Percentiles rank a stretch among this genome's conserved stretches.
phyloP scores from a whole-genome alignment of 257 asterid genomes.

The Pogostemon cablin region DNA sequence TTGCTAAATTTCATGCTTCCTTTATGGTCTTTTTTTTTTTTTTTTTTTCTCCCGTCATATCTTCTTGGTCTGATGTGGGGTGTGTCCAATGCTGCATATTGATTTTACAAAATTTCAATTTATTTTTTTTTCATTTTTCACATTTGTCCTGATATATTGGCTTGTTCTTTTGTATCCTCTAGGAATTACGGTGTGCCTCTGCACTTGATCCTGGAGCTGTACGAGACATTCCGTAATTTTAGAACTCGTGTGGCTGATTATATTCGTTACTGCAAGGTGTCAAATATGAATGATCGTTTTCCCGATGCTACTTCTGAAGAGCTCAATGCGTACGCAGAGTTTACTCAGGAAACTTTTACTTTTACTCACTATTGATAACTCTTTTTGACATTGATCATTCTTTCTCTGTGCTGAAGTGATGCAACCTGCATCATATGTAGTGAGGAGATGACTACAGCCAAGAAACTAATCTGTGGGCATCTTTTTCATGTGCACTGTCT shows the following conservation, averaged over 20 bases:
- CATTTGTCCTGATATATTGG: constrained; percentile 5
- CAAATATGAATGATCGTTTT: constrained; percentile 92
- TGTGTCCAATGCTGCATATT: constrained; percentile 19
- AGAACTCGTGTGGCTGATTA: constrained; percentile 85
- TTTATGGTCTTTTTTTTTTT: neutral
- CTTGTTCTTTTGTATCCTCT: constrained; percentile 25
- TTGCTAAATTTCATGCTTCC: neutral
- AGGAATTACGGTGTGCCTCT: constrained; percentile 94
- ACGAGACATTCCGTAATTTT: constrained; percentile 91
- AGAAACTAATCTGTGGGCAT: constrained; percentile 88
- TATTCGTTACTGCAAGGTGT: constrained; percentile 85
- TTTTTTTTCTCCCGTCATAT: neutral
- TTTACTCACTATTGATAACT: constrained; percentile 23
- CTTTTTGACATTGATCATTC: constrained; percentile 24
- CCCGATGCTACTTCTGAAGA: constrained; percentile 94
- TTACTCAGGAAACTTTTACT: constrained; percentile 1
- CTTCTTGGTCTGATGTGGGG: neutral
- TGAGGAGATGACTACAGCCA: constrained; percentile 95
- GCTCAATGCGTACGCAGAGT: constrained; percentile 59
- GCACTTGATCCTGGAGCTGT: constrained; percentile 90
- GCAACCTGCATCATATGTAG: constrained; percentile 95
- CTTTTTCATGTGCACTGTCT: constrained; percentile 95
- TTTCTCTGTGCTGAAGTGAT: constrained; percentile 58
- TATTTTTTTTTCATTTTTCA: neutral
- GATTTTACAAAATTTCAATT: neutral